Percentiles rank a stretch among this genome's conserved stretches.
These are phyloP conservation scores for Epicoccum sorghinum DNA, from an alignment of 2,329 filamentous ascomycete genomes.

Conservation along the genomic window DNA sequence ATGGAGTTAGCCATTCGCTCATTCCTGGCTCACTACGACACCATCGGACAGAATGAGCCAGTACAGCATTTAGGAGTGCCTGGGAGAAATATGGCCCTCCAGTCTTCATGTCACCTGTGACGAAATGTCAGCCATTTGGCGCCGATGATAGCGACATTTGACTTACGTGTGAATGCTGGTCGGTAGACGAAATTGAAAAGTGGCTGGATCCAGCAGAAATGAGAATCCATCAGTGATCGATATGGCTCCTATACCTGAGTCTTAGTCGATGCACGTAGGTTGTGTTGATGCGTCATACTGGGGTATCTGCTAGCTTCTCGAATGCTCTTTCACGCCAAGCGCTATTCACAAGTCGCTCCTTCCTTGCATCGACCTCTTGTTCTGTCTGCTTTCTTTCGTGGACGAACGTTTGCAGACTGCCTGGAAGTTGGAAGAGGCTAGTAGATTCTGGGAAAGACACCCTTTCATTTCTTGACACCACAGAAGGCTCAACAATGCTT, in stretches of 20 bases:
- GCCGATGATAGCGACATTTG: too few species aligned
- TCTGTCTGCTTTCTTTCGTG: neutral
- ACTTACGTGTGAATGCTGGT: neutral
- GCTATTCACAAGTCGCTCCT: neutral
- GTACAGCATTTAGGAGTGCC: neutral
- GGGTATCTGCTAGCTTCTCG: neutral
- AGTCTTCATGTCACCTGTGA: neutral
- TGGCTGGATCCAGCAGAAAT: slow-evolving; percentile 1
- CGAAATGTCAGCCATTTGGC: neutral
- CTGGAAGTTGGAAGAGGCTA: neutral
- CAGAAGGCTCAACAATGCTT: neutral
- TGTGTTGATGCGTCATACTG: neutral
- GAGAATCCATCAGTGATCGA: neutral
- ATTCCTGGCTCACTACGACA: neutral
- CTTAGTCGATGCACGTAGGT: neutral
- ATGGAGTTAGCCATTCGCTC: neutral
- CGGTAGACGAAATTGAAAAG: slow-evolving; percentile 1
- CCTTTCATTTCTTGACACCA: neutral
- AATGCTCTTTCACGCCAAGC: slow-evolving; percentile 1
- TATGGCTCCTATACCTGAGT: neutral
- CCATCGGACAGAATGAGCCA: neutral
- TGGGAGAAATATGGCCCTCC: neutral
- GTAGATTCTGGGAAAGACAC: neutral
- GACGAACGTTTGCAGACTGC: neutral
- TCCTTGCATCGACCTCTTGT: neutral